Conservation (phyloP, 345 rosid species). For the Salix udensis region DNA sequence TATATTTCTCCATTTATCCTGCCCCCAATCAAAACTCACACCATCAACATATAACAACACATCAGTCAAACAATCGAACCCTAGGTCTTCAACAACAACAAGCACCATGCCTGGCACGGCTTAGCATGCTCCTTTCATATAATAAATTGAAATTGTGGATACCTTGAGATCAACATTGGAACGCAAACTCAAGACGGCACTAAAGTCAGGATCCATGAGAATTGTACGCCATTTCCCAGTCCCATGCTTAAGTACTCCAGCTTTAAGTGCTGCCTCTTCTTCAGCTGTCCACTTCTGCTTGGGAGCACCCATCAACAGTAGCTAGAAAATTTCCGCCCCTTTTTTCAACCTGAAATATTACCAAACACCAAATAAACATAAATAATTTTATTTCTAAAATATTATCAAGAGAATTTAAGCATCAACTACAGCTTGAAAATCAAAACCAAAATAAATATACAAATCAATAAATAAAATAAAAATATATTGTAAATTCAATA, state of each 20-base stretch:
- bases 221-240: slow-evolving; percentile 36
- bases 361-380: no score
- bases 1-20: slow-evolving; percentile 40
- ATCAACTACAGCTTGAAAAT: no score
- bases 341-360: no score
- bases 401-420: no score
- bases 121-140: no score
- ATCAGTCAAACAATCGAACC: no score
- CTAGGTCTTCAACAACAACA: no score
- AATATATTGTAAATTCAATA: not conserved
- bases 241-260: slow-evolving; percentile 36
- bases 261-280: slow-evolving; percentile 38
- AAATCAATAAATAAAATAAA: no score
- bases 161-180: slow-evolving; percentile 38
- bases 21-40: not conserved
- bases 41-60: no score
- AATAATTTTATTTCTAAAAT: no score
- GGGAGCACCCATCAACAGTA: slow-evolving; percentile 29
- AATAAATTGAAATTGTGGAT: not conserved
- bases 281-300: slow-evolving; percentile 41
- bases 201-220: slow-evolving; percentile 32
- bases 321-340: not conserved
- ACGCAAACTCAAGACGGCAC: slow-evolving; percentile 18
- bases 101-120: not conserved
- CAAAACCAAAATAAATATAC: no score